Evolutionary conservation across 176 grass and related monocot genomes (phyloP).

Genomic region (Chrysopogon serrulatus): DNA sequence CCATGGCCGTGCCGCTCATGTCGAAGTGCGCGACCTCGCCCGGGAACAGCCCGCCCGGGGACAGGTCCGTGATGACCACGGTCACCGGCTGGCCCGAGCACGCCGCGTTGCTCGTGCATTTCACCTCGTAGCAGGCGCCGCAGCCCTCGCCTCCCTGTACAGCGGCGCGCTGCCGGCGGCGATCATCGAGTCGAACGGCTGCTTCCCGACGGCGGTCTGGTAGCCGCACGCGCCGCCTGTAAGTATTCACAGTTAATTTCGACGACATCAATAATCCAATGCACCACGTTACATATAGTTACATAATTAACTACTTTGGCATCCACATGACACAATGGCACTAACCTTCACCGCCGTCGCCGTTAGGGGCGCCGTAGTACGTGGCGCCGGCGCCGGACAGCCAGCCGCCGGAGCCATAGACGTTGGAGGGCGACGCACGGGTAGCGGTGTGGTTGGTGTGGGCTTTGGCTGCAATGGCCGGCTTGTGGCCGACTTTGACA

Average conservation of each 20-base stretch:
- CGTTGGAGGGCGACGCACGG: not conserved
- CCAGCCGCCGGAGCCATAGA: constrained; percentile 40
- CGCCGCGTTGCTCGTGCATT: constrained; percentile 32
- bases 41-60: constrained; percentile 44
- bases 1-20: constrained; percentile 78
- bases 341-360: constrained; percentile 75
- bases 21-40: constrained; percentile 59
- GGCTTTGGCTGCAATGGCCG: not conserved
- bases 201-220: constrained; percentile 39
- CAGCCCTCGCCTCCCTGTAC: constrained; percentile 70
- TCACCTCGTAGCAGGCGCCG: constrained; percentile 82
- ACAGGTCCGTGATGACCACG: constrained; percentile 64
- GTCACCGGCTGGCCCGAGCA: constrained; percentile 65
- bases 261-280: not conserved
- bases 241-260: not conserved
- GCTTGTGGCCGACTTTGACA: not conserved
- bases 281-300: too few species aligned
- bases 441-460: constrained; percentile 21
- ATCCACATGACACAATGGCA: not conserved
- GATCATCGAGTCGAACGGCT: constrained; percentile 69
- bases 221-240: constrained; percentile 93
- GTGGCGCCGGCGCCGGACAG: constrained; percentile 57
- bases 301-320: not conserved
- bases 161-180: constrained; percentile 54
- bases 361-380: constrained; percentile 66